Evolutionary conservation across 371 early-diverging fungal genomes (phyloP).

Genomic region (Lichtheimia ornata): DNA sequence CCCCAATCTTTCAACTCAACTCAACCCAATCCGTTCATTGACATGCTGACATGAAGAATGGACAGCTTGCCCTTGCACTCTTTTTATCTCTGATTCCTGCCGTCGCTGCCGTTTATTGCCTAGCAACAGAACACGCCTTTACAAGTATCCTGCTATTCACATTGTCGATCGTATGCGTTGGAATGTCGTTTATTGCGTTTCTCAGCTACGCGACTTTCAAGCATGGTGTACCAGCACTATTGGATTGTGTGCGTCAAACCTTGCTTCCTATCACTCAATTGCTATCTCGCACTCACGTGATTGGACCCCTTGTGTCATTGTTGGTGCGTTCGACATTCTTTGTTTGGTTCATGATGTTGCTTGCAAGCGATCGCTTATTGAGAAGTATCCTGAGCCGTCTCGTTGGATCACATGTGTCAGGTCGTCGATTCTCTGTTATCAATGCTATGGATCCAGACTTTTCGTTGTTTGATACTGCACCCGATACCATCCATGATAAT

Average conservation of each 20-base stretch:
- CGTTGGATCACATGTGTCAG: conserved; percentile 32
- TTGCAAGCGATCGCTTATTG: conserved; percentile 40
- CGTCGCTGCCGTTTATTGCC: conserved; percentile 10
- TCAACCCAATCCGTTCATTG: no score
- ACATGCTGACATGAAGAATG: no score
- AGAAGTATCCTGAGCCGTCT: conserved; percentile 30
- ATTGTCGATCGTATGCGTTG: conserved; percentile 18
- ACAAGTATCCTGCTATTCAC: conserved; percentile 10
- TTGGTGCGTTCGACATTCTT: conserved; percentile 39
- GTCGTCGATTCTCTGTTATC: conserved; percentile 33
- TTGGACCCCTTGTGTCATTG: conserved; percentile 34
- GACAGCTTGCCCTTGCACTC: background rate
- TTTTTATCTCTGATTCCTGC: conserved; percentile 15
- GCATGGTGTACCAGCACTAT: conserved; percentile 25
- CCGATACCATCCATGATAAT: conserved; percentile 2
- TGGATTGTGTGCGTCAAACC: conserved; percentile 19
- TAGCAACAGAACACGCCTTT: conserved; percentile 10
- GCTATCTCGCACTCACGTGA: conserved; percentile 24
- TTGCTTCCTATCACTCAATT: conserved; percentile 28
- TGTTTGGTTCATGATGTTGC: conserved; percentile 31
- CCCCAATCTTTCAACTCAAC: no score
- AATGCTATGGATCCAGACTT: conserved; percentile 37
- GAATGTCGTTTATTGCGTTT: conserved; percentile 26
- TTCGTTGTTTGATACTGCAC: conserved; percentile 16
- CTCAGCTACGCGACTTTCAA: conserved; percentile 29